Conservation (phyloP, 2,329 filamentous ascomycete genomes). For the Xylariaceae sp. region DNA sequence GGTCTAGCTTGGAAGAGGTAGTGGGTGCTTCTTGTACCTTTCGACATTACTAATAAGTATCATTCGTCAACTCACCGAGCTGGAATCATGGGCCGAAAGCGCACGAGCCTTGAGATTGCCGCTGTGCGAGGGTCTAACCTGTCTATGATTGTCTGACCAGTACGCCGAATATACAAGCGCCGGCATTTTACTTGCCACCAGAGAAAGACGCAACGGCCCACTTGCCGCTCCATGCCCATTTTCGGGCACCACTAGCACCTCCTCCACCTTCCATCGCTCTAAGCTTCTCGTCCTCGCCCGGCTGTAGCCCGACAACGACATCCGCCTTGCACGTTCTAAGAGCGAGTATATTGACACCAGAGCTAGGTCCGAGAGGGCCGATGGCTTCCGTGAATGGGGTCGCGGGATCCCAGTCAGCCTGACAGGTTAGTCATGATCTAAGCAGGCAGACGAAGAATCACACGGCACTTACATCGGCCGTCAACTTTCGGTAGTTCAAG, state of each 20-base stretch:
- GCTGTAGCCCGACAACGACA: slow-evolving; percentile 81
- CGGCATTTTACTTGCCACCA: slow-evolving; percentile 52
- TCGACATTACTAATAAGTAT: no score
- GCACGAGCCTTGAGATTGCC: background rate
- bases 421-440: slow-evolving; percentile 5
- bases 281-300: slow-evolving; percentile 79
- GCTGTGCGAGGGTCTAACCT: background rate
- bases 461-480: slow-evolving; percentile 68
- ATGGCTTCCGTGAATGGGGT: slow-evolving; percentile 83
- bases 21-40: no score
- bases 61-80: background rate
- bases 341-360: slow-evolving; percentile 79
- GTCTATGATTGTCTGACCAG: background rate
- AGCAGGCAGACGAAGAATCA: background rate
- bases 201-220: slow-evolving; percentile 92
- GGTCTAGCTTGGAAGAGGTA: background rate
- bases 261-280: slow-evolving; percentile 64
- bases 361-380: slow-evolving; percentile 76
- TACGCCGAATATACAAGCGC: background rate
- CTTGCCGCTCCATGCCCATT: slow-evolving; percentile 95
- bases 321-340: slow-evolving; percentile 96
- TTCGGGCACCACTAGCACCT: slow-evolving; percentile 65
- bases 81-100: background rate
- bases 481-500: slow-evolving; percentile 91
- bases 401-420: slow-evolving; percentile 79